Base-by-base conservation (phyloP, 495 filamentous ascomycete genomes). In the Tuber melanosporum region DNA sequence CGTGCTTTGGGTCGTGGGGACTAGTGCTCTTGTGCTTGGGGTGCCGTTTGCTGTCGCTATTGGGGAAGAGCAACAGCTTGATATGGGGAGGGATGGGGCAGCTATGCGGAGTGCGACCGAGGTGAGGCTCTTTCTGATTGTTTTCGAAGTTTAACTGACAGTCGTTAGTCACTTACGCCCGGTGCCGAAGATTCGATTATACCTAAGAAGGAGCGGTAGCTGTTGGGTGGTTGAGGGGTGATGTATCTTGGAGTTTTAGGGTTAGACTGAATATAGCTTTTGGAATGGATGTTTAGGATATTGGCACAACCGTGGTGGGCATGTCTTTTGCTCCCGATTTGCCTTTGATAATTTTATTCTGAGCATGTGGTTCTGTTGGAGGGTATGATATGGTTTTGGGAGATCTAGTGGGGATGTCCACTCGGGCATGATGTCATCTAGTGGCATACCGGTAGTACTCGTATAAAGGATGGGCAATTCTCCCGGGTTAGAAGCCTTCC, bases 21-120 rank as follows among this genome's bases (percentile, higher is more conserved):
- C 94, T 70, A 92, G 90, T 75, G 93, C 92, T 71, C 89, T 99
- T 85, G 85, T 99, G 82, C 85, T 99, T 75, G 93, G 92, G 83
- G 93, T 98, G 72, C 96, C 95, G 42, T 98, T 92, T 88, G 93
- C 93, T 74, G 88, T 99, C 76, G 94, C 94, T 69, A 93, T 92
- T 85, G 90, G 91, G 73, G 96, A 99, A 87, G 95, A 99, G 86
- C 94, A 98, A 88, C 91, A 96, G 87, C 89, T 93, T 76, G 95
- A 97, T 88, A 94, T 95, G 93, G 95, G 98, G 89, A 91, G 92
- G 85, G 95, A 98, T 87, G 92, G 94, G 91, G 90, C 91, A 85
- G 95, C 97, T 70, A 32, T 32, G 12, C 10, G 52, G n/a, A 14
- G n/a, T 62, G 52, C n/a, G n/a, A n/a, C n/a, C 76, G 81, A 74